These are phyloP conservation scores for Platismatia glauca DNA, from an alignment of 495 filamentous ascomycete species.

Conservation along the genomic window DNA sequence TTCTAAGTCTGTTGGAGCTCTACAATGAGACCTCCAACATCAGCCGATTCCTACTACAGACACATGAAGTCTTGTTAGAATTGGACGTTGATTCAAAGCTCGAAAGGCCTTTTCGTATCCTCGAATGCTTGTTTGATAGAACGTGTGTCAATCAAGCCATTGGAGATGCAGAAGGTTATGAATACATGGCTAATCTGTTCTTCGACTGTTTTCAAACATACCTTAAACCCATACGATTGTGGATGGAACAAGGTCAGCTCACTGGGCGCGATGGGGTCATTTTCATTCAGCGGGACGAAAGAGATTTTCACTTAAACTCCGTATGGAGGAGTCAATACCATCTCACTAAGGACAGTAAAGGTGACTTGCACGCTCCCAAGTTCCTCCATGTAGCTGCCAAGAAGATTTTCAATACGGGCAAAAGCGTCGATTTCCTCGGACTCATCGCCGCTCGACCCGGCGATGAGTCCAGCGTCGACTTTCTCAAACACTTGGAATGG, in stretches of 20 bases:
- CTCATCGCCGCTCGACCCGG: no score
- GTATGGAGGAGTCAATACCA: constrained; percentile 72
- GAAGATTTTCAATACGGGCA: constrained; percentile 77
- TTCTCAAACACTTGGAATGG: constrained; percentile 53
- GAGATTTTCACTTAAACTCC: constrained; percentile 49
- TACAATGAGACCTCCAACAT: constrained; percentile 48
- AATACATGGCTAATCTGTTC: constrained; percentile 57
- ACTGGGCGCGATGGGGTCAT: constrained; percentile 54
- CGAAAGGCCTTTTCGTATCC: constrained; percentile 45
- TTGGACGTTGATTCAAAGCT: constrained; percentile 18
- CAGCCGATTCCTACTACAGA: constrained; percentile 43
- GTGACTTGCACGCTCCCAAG: constrained; percentile 53
- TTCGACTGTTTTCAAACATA: constrained; percentile 79
- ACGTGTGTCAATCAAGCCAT: constrained; percentile 60
- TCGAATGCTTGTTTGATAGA: constrained; percentile 66
- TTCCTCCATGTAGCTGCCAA: constrained; percentile 60
- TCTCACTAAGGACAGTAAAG: constrained; percentile 46
- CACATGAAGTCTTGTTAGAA: constrained; percentile 40
- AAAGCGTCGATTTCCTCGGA: constrained; percentile 74
- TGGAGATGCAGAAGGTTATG: constrained; percentile 51
- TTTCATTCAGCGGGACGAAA: constrained; percentile 56
- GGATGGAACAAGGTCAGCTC: constrained; percentile 78
- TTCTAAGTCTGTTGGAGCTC: constrained; percentile 52
- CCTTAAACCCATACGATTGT: constrained; percentile 63
- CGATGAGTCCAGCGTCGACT: constrained; percentile 76